Conservation (phyloP, 352 stramenopile genomes). For the Achlya hypogyna region DNA sequence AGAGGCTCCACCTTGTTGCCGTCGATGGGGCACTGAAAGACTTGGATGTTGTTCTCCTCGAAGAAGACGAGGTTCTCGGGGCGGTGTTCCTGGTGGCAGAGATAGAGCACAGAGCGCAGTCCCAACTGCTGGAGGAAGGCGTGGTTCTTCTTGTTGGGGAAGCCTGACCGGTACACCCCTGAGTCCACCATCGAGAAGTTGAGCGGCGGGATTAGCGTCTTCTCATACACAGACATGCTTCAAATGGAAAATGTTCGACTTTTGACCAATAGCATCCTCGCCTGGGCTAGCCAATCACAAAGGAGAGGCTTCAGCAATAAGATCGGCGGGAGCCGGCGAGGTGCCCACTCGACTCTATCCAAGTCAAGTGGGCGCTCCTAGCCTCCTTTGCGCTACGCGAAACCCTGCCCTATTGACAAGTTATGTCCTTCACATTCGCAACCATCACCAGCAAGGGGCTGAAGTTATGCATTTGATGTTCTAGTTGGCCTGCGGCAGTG, state of each 20-base stretch:
- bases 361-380: too few relatives aligned
- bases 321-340: too few relatives aligned
- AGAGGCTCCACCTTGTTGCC: slow-evolving; percentile 63
- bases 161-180: slow-evolving; percentile 80
- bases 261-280: too few relatives aligned
- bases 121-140: slow-evolving; percentile 78
- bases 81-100: slow-evolving; percentile 79
- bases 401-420: too few relatives aligned
- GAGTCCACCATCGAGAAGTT: slow-evolving; percentile 87
- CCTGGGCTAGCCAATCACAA: neutral
- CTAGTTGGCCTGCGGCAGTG: too few relatives aligned
- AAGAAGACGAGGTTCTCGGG: slow-evolving; percentile 77
- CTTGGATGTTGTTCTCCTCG: slow-evolving; percentile 62
- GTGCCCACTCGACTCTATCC: too few relatives aligned
- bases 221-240: slow-evolving; percentile 75
- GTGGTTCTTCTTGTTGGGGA: slow-evolving; percentile 84
- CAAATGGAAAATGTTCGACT: too few relatives aligned
- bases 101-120: slow-evolving; percentile 77
- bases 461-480: too few relatives aligned
- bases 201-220: slow-evolving; percentile 80
- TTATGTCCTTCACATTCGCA: too few relatives aligned
- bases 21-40: slow-evolving; percentile 81
- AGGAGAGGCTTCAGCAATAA: too few relatives aligned
- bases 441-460: too few relatives aligned
- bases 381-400: too few relatives aligned